Evolutionary conservation across 805 yeast genomes (phyloP).

Genomic region (Priceomyces carsonii): DNA sequence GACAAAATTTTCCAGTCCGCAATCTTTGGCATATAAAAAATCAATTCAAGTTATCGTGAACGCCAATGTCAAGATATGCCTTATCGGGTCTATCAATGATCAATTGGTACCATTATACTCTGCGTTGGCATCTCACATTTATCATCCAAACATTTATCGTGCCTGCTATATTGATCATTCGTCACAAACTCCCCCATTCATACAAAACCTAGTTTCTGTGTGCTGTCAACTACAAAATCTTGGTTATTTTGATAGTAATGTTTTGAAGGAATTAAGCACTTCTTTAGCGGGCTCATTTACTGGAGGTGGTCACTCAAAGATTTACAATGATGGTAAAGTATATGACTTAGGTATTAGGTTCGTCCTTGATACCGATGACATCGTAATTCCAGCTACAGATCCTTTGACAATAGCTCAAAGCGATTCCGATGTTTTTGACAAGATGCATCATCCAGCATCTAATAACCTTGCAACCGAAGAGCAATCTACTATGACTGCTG

Average conservation of each 20-base stretch:
- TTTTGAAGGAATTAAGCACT: slow-evolving; percentile 78
- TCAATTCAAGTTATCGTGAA: slow-evolving; percentile 64
- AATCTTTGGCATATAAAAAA: slow-evolving; percentile 69
- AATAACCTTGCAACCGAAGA: no score
- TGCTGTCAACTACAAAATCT: slow-evolving; percentile 73
- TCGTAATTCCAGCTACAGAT: slow-evolving; percentile 37
- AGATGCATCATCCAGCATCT: no score
- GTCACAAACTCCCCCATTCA: slow-evolving; percentile 76
- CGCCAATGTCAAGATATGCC: slow-evolving; percentile 73
- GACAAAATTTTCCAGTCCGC: slow-evolving; percentile 71
- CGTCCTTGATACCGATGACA: slow-evolving; percentile 70
- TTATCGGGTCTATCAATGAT: slow-evolving; percentile 89
- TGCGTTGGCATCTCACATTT: slow-evolving; percentile 74
- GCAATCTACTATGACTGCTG: slow-evolving; percentile 2
- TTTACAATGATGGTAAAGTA: slow-evolving; percentile 83
- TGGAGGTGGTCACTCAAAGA: slow-evolving; percentile 92
- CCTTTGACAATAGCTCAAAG: no score
- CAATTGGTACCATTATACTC: slow-evolving; percentile 93
- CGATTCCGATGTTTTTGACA: no score
- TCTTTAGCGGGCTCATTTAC: slow-evolving; percentile 83
- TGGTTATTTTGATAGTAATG: slow-evolving; percentile 84
- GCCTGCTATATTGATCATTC: slow-evolving; percentile 88
- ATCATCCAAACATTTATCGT: slow-evolving; percentile 87
- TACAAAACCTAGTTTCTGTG: slow-evolving; percentile 68
- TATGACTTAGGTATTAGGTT: slow-evolving; percentile 78